A percentile compares a stretch with the other conserved stretches of the same genome.
Evolutionary conservation across 768 basidiomycete genomes (phyloP).

Genomic region (Mycena galericulata): DNA sequence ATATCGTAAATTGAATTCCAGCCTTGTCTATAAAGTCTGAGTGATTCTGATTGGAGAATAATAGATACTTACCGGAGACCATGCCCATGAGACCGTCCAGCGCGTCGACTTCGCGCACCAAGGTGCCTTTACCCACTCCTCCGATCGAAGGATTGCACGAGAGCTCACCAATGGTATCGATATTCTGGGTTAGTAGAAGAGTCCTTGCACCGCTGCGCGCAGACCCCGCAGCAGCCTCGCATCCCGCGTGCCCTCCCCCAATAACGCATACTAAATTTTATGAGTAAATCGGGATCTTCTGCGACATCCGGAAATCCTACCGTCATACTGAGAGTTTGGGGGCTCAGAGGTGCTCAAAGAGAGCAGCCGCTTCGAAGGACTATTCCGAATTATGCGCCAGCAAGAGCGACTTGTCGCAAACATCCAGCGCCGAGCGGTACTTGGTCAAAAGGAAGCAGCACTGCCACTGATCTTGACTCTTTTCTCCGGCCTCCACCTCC

Average conservation of each 20-base stretch:
- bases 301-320: slow-evolving; percentile 2
- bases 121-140: slow-evolving; percentile 91
- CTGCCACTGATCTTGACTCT: slow-evolving; percentile 23
- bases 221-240: slow-evolving; percentile 90
- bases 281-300: not conserved
- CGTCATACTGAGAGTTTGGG: slow-evolving; percentile 29
- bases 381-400: slow-evolving; percentile 25
- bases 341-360: slow-evolving; percentile 7
- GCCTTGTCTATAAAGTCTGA: slow-evolving; percentile 71
- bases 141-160: slow-evolving; percentile 96
- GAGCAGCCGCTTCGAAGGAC: not conserved
- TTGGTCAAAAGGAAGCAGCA: not conserved
- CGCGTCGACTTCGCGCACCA: slow-evolving; percentile 93
- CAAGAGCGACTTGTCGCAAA: slow-evolving; percentile 22
- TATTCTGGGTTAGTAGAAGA: slow-evolving; percentile 82
- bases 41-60: not conserved
- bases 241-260: slow-evolving; percentile 94
- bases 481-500: slow-evolving; percentile 20
- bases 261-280: slow-evolving; percentile 76
- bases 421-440: slow-evolving; percentile 21
- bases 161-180: slow-evolving; percentile 84
- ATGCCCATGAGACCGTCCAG: slow-evolving; percentile 88
- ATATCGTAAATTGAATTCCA: slow-evolving; percentile 88
- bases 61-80: slow-evolving; percentile 73
- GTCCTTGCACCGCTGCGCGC: slow-evolving; percentile 88